A percentile compares a stretch with the other conserved stretches of the same genome.
Conservation (phyloP, 176 grass and related monocot genomes). For the Hyparrhenia diplandra region DNA sequence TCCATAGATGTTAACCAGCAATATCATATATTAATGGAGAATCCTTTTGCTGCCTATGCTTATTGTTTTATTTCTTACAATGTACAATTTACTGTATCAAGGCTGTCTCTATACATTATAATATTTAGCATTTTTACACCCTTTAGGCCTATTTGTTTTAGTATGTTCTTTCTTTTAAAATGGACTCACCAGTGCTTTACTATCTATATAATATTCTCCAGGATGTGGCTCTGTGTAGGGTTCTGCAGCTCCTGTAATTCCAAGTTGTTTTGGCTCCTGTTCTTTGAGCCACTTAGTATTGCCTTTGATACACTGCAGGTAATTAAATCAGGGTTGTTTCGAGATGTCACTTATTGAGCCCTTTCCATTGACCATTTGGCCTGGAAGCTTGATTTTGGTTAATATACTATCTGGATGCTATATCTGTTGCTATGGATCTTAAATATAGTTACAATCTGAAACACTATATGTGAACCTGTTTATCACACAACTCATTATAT, state of each 20-base stretch:
- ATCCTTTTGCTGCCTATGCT: not conserved
- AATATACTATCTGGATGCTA: not conserved
- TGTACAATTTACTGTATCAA: not conserved
- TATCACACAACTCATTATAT: not conserved
- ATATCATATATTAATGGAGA: not conserved
- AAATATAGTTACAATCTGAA: not conserved
- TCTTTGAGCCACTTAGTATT: constrained; percentile 94
- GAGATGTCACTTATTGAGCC: not conserved
- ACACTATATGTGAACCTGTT: not conserved
- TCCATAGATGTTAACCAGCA: not conserved
- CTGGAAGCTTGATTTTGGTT: constrained; percentile 11
- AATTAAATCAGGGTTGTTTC: constrained; percentile 34
- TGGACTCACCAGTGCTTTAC: constrained; percentile 5
- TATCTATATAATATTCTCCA: constrained; percentile 41
- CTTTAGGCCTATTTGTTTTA: not conserved
- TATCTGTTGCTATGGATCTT: not conserved
- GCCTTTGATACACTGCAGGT: constrained; percentile 96
- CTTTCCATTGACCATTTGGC: constrained; percentile 7
- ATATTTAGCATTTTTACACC: not conserved
- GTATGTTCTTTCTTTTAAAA: constrained; percentile 23
- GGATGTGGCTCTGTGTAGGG: constrained; percentile 77
- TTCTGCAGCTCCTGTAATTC: constrained; percentile 73
- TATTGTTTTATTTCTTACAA: not conserved
- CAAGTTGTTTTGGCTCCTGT: constrained; percentile 82
- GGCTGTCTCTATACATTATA: not conserved